Evolutionary conservation across 202 grass and related monocot genomes (phyloP).

Genomic region (Bolboschoenoplectus hybrid): DNA sequence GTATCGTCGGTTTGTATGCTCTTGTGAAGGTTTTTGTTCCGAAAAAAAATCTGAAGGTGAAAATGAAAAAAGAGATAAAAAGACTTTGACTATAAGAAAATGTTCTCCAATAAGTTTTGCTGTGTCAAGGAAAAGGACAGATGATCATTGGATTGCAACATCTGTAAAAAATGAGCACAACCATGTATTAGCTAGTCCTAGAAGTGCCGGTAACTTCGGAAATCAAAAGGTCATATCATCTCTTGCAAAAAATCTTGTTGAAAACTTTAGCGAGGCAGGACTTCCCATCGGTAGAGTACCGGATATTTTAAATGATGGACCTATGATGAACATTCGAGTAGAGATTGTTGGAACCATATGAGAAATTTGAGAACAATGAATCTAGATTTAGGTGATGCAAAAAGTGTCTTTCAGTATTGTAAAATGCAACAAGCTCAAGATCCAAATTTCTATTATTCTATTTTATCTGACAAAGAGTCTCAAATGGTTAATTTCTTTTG

Average conservation of each 20-base stretch:
- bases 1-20: background rate
- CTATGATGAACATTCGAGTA: background rate
- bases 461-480: background rate
- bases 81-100: background rate
- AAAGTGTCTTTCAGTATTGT: conserved; percentile 7
- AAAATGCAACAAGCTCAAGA: background rate
- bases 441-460: conserved; percentile 5
- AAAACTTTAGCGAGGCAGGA: background rate
- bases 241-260: background rate
- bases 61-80: background rate
- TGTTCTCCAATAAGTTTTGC: background rate
- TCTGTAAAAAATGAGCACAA: background rate
- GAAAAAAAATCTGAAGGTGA: background rate
- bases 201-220: background rate
- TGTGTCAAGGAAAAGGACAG: background rate
- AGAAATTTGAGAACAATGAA: background rate
- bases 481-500: background rate
- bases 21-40: background rate
- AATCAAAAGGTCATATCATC: background rate
- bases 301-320: background rate
- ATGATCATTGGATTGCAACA: background rate
- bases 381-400: background rate
- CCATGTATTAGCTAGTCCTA: background rate
- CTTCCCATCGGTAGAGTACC: background rate
- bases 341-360: background rate